These are phyloP conservation scores for Neurospora sp. DNA, from an alignment of 495 filamentous ascomycete species.

Conservation along the genomic window DNA sequence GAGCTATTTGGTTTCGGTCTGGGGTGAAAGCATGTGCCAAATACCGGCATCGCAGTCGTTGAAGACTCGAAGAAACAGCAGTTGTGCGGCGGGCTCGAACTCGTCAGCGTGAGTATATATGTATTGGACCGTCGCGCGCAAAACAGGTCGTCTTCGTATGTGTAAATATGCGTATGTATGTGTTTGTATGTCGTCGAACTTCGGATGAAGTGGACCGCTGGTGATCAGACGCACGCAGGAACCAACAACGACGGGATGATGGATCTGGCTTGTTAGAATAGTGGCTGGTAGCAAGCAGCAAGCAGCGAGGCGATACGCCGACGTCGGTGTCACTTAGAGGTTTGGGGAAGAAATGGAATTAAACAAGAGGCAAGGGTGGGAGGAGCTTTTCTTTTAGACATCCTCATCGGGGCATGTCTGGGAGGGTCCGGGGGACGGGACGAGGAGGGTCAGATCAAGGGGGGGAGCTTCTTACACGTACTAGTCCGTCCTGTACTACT, in stretches of 20 bases:
- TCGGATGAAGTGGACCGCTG: neutral
- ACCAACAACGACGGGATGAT: neutral
- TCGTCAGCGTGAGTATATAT: neutral
- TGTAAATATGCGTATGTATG: neutral
- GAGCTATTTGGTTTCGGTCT: neutral
- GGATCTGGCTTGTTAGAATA: neutral
- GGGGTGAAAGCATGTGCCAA: neutral
- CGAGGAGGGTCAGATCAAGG: neutral
- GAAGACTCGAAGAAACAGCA: neutral
- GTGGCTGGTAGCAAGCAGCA: neutral
- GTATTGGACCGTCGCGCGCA: neutral
- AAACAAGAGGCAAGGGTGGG: neutral
- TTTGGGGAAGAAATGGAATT: neutral
- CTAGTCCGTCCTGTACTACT: neutral
- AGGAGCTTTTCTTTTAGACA: neutral
- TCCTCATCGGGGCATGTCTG: conserved; percentile 2
- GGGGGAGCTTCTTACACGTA: neutral
- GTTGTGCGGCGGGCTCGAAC: neutral
- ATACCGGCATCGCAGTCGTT: neutral
- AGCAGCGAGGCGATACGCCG: neutral
- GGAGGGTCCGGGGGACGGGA: neutral
- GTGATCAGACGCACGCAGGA: no score
- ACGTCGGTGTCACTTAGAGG: neutral
- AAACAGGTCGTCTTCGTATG: neutral
- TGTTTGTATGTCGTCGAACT: neutral